Conservation (phyloP, 2,329 filamentous ascomycete species). For the Exophiala lecanii-corni region DNA sequence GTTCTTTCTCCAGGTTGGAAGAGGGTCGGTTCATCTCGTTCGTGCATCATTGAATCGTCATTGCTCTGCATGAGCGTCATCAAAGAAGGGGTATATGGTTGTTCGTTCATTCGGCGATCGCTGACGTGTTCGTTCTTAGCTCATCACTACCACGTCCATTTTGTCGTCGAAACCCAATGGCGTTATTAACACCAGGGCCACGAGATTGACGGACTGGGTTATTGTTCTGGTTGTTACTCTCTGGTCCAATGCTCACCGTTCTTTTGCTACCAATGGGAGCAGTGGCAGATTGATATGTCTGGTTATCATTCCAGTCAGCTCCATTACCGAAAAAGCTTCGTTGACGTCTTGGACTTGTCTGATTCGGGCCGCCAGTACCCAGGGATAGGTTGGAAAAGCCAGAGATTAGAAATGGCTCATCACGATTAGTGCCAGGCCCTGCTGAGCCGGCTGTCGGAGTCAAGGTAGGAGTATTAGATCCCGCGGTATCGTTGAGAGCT, state of each 20-base stretch:
- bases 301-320: conserved; percentile 24
- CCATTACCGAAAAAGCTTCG: conserved; percentile 25
- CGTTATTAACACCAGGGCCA: conserved; percentile 57
- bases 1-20: conserved; percentile 16
- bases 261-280: conserved; percentile 62
- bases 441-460: conserved; percentile 55
- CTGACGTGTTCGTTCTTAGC: conserved; percentile 57
- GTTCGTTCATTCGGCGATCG: conserved; percentile 53
- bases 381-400: conserved; percentile 59
- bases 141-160: conserved; percentile 64
- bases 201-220: conserved; percentile 59
- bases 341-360: conserved; percentile 37
- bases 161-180: conserved; percentile 54
- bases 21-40: conserved; percentile 23
- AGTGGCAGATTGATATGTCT: conserved; percentile 32
- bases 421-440: conserved; percentile 44
- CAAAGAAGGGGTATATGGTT: conserved; percentile 27
- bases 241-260: conserved; percentile 56
- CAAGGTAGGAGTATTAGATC: conserved; percentile 62
- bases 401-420: conserved; percentile 58
- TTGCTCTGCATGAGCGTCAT: conserved; percentile 25
- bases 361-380: conserved; percentile 36
- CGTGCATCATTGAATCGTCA: conserved; percentile 28
- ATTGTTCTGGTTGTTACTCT: conserved; percentile 51
- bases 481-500: conserved; percentile 51